Percentiles rank a stretch among this genome's conserved stretches.
Conservation (phyloP, 441 rosid species). For the Heliophila coronopifolia region DNA sequence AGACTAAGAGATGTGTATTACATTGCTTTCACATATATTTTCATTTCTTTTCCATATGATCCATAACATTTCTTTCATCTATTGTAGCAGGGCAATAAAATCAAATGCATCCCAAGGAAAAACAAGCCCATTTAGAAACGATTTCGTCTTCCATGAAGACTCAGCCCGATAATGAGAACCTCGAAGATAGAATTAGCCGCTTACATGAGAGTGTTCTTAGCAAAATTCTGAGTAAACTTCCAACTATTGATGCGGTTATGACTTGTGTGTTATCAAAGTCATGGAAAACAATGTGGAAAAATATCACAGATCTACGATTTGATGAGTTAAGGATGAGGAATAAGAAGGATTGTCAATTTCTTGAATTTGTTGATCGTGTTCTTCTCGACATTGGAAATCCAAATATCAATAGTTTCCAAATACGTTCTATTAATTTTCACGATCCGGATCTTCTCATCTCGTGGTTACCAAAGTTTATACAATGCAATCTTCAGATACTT, state of each 20-base stretch:
- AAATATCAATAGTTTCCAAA: neutral
- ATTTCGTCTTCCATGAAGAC: conserved; percentile 4
- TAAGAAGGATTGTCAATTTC: neutral
- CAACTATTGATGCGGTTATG: conserved; percentile 21
- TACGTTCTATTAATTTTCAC: conserved; percentile 4
- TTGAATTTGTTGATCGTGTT: conserved; percentile 11
- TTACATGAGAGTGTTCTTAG: conserved; percentile 14
- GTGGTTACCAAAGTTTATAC: conserved; percentile 10
- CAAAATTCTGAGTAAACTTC: conserved; percentile 13
- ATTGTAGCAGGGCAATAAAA: too few relatives aligned
- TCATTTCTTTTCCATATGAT: too few relatives aligned
- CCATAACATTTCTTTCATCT: too few relatives aligned
- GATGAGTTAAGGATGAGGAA: neutral
- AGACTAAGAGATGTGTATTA: too few relatives aligned
- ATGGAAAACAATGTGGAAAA: conserved; percentile 12
- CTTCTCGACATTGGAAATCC: conserved; percentile 1
- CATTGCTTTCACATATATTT: too few relatives aligned
- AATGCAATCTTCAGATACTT: conserved; percentile 10
- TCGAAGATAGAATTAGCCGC: conserved; percentile 4
- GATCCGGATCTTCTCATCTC: conserved; percentile 4
- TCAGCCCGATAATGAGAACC: neutral
- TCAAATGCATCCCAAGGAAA: conserved; percentile 3
- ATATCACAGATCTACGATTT: conserved; percentile 12
- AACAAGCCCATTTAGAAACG: neutral
- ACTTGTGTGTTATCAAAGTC: conserved; percentile 17